Evolutionary conservation across 768 basidiomycete species (phyloP), one percentile per base, ranked within the genome.

Genomic region (Fistulinella prunicolor): DNA sequence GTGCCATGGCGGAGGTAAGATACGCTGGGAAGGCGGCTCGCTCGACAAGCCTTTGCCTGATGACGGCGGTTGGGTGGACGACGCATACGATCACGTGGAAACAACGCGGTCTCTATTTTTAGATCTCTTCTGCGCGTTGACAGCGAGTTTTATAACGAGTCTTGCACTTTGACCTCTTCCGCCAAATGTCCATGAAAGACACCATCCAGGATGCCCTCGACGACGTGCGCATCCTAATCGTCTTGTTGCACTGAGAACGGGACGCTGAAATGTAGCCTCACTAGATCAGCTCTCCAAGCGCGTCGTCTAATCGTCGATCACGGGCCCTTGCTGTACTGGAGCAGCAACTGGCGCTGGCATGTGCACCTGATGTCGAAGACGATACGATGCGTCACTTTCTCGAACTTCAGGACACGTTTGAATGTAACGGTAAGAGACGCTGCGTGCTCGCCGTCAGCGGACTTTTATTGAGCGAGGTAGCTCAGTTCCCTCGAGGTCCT

Each of bases 381-480:
- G 73, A 73, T 23, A 74, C 75, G 9, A 71, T 81, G 53, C 71
- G 74, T 30, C 65, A 69, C 38, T 87, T 90, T 65, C 61, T 83
- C 17, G 73, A 78, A 9, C 68, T 90, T 35, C 90, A 93, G 61
- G 80, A 86, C 55, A 81, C 81, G 1, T 91, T 93, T 55, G 86
- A 92, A 63, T 89, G 85, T 65, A 93, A 93, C 60, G 73, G 90
- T 90, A 56, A 50, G 86, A 59, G 30, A 13, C 47, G 38, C 47
- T 34, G 38, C 46, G 35, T 13, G 10, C 28, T 49, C 14, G 30
- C 3, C 44, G 17, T 32, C 34, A 16, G 39, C 23, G 9, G 34
- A 42, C 29, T 22, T 22, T 41, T 46, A 26, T 51, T 57, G 32
- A 55, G 56, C 26, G 39, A 41, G 20, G 21, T 24, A 6, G 23